phyloP scores from a whole-genome alignment of 2,329 filamentous ascomycete genomes.

The Colletotrichum sp. region DNA sequence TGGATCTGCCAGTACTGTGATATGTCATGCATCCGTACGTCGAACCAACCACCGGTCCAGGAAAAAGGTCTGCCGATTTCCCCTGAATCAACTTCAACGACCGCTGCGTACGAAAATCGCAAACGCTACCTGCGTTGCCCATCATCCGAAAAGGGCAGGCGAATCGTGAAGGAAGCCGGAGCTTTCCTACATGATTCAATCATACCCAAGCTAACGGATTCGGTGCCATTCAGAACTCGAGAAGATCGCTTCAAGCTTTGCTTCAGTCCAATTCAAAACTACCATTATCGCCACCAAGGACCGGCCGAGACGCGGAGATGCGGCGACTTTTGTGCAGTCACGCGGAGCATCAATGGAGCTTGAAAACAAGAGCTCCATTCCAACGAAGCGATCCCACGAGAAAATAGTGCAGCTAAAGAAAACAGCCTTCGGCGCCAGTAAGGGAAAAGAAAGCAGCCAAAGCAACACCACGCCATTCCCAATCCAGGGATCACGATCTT shows the following conservation, averaged over 20 bases:
- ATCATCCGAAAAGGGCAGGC: not conserved
- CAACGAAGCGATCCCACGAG: not conserved
- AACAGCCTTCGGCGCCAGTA: not conserved
- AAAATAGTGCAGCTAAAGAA: not conserved
- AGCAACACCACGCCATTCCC: not conserved
- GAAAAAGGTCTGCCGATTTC: not conserved
- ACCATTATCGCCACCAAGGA: not conserved
- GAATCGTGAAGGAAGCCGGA: not conserved
- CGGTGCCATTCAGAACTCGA: not conserved
- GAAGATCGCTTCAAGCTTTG: not conserved
- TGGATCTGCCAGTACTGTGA: not conserved
- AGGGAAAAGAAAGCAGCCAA: not conserved
- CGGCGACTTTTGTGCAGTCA: not conserved
- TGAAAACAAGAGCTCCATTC: not conserved
- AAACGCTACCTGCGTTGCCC: not conserved
- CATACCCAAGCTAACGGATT: not conserved
- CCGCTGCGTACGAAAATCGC: accelerated
- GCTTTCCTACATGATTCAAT: not conserved
- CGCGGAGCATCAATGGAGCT: not conserved
- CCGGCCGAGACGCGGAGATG: not conserved
- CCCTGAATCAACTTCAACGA: not conserved
- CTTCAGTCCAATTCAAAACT: not conserved
- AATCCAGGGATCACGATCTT: not conserved
- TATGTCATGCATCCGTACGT: not conserved
- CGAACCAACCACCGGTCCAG: not conserved